phyloP scores from a whole-genome alignment of 139 green algal species.

The Chlamydomonas applanata region DNA sequence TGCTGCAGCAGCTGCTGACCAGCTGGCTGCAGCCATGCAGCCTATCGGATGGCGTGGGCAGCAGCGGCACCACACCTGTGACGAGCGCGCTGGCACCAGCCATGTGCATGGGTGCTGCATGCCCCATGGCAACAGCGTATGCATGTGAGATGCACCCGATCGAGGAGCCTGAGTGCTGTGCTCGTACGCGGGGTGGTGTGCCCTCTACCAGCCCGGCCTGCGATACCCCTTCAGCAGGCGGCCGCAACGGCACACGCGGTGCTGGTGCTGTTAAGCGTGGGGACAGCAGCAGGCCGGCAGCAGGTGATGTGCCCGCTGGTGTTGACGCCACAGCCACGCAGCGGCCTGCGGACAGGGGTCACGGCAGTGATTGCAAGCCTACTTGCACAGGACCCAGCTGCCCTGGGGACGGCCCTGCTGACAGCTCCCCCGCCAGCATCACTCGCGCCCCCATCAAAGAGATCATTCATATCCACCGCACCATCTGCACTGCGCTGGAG shows the following conservation, averaged over 20 bases:
- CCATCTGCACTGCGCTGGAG: slow-evolving; percentile 76
- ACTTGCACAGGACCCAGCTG: too few species aligned
- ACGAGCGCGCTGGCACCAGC: not conserved
- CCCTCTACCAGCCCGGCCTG: too few species aligned
- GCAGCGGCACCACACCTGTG: not conserved
- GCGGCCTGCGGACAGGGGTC: not conserved
- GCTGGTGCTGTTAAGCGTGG: too few species aligned
- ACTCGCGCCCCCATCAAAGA: slow-evolving; percentile 48
- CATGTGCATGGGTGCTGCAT: not conserved
- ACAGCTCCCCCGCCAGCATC: not conserved
- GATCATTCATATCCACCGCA: slow-evolving; percentile 82
- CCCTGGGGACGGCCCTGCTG: too few species aligned
- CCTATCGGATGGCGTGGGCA: not conserved
- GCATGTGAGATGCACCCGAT: not conserved
- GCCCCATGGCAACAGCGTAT: slow-evolving; percentile 1
- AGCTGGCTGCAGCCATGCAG: slow-evolving; percentile 66
- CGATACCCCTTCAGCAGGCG: too few species aligned
- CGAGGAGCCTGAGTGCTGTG: too few species aligned
- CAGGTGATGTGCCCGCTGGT: too few species aligned
- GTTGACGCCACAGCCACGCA: not conserved
- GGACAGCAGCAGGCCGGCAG: too few species aligned
- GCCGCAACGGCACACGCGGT: too few species aligned
- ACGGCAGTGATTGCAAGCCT: not conserved
- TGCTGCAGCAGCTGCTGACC: slow-evolving; percentile 77
- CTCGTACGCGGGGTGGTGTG: too few species aligned